A percentile compares a stretch with the other conserved stretches of the same genome.
Evolutionary conservation across 2,329 filamentous ascomycete genomes (phyloP).

Genomic region (Pseudogymnoascus sp.): DNA sequence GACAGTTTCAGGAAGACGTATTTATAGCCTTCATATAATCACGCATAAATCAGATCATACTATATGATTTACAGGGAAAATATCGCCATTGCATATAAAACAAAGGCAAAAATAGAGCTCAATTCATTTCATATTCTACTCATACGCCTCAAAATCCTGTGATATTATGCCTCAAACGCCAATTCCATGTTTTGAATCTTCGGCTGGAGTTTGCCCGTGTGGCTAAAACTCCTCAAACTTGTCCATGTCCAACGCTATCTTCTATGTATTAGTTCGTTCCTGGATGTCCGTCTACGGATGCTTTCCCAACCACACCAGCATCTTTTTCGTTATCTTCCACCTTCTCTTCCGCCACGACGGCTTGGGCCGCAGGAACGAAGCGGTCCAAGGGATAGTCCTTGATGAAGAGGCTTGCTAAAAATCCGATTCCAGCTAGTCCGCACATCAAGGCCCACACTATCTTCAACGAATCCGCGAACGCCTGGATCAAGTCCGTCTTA

Average conservation of each 20-base stretch:
- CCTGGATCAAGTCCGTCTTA: constrained; percentile 16
- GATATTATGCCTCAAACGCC: too few relatives aligned
- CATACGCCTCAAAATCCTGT: too few relatives aligned
- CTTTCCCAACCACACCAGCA: not conserved
- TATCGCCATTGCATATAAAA: too few relatives aligned
- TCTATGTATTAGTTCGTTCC: not conserved
- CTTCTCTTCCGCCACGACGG: constrained; percentile 21
- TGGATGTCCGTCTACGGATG: not conserved
- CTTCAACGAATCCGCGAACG: not conserved
- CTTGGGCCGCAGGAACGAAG: constrained; percentile 25
- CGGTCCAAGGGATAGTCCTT: constrained; percentile 35
- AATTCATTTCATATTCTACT: too few relatives aligned
- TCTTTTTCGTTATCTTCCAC: not conserved
- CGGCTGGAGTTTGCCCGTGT: too few relatives aligned
- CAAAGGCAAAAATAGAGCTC: too few relatives aligned
- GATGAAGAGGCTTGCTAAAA: constrained; percentile 33
- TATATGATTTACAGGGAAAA: too few relatives aligned
- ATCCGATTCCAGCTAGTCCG: not conserved
- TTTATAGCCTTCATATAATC: too few relatives aligned
- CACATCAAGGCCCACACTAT: constrained; percentile 10
- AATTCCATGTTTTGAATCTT: too few relatives aligned
- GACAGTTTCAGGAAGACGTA: too few relatives aligned
- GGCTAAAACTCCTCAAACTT: too few relatives aligned
- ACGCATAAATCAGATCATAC: too few relatives aligned
- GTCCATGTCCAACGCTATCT: not conserved